Evolutionary conservation across 2,329 filamentous ascomycete genomes (phyloP).

Genomic region (Penicillium griseofulvum): DNA sequence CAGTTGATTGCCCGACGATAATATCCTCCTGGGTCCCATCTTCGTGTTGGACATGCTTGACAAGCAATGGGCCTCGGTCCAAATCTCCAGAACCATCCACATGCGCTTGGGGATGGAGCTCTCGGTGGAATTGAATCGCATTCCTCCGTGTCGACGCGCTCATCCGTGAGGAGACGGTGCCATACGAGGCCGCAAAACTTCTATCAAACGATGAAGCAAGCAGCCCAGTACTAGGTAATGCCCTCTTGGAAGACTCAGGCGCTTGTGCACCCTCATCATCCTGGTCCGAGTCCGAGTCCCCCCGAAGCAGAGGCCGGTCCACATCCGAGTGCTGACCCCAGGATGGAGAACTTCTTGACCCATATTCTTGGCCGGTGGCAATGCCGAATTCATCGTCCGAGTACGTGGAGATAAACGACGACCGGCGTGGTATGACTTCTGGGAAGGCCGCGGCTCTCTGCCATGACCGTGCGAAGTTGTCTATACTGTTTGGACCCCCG

Average conservation of each 20-base stretch:
- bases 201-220: constrained; percentile 62
- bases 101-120: constrained; percentile 51
- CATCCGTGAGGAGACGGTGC: constrained; percentile 56
- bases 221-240: constrained; percentile 18
- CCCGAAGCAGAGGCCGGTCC: constrained; percentile 29
- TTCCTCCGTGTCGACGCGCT: constrained; percentile 58
- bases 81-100: constrained; percentile 52
- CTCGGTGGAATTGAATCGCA: constrained; percentile 53
- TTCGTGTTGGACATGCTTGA: constrained; percentile 80
- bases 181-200: constrained; percentile 66
- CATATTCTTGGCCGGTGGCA: constrained; percentile 20
- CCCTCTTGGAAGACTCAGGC: constrained; percentile 18
- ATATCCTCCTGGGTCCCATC: constrained; percentile 81
- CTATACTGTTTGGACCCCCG: constrained; percentile 89
- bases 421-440: constrained; percentile 78
- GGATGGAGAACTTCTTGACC: constrained; percentile 22
- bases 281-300: constrained; percentile 30
- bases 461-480: constrained; percentile 90
- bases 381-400: constrained; percentile 47
- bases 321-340: constrained; percentile 26
- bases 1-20: constrained; percentile 88
- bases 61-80: constrained; percentile 72
- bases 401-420: constrained; percentile 66
- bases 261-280: constrained; percentile 9
- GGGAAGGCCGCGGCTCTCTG: constrained; percentile 84